phyloP scores from a whole-genome alignment of 179 eudicot species.

The Amaranthus tricolor region DNA sequence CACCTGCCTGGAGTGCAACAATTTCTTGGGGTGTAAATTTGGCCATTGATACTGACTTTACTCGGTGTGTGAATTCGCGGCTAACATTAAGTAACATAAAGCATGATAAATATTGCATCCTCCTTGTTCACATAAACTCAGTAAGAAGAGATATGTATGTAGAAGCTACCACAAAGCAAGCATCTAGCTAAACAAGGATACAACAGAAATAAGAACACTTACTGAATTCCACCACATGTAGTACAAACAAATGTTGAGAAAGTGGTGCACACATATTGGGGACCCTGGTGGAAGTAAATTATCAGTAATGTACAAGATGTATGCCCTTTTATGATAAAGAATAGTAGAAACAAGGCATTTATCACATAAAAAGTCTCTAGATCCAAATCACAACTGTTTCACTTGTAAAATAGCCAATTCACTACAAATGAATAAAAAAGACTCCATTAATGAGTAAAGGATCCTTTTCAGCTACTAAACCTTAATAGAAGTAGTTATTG shows the following conservation, averaged over 20 bases:
- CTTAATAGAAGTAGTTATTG: background rate
- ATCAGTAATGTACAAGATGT: constrained; percentile 5
- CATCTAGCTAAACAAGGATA: constrained; percentile 1
- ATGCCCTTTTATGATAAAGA: background rate
- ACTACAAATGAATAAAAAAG: background rate
- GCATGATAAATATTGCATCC: background rate
- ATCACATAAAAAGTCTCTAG: background rate
- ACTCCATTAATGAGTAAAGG: background rate
- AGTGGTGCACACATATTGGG: constrained; percentile 50
- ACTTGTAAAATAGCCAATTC: background rate
- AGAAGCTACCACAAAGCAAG: constrained; percentile 2
- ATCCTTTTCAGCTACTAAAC: background rate
- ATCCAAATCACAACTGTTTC: background rate
- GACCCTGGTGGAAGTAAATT: constrained; percentile 34
- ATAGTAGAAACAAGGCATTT: background rate
- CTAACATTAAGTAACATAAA: constrained; percentile 38
- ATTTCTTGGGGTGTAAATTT: constrained; percentile 93
- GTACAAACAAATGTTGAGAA: constrained; percentile 52
- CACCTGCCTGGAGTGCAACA: constrained; percentile 88
- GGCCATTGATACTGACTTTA: constrained; percentile 95
- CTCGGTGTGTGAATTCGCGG: constrained; percentile 97
- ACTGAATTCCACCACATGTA: constrained; percentile 54
- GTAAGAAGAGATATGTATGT: background rate
- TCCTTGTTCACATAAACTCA: background rate
- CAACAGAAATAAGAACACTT: constrained; percentile 27